Evolutionary conservation across 768 basidiomycete genomes (phyloP).

Genomic region (Lactarius hatsudake): DNA sequence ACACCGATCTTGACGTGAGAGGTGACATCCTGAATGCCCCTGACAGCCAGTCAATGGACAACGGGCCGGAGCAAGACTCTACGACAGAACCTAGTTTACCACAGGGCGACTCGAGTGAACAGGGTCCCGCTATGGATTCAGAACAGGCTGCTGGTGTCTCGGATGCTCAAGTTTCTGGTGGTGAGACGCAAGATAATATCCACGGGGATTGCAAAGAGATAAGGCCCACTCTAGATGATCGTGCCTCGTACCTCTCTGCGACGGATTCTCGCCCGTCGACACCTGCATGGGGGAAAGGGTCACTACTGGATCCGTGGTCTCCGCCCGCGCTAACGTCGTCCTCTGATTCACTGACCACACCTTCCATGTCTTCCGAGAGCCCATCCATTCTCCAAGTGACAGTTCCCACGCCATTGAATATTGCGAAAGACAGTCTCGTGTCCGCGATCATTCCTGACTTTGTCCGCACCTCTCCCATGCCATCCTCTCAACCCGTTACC

Average conservation of each 20-base stretch:
- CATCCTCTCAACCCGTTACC: constrained; percentile 20
- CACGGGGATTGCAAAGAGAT: not conserved
- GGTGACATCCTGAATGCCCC: constrained; percentile 5
- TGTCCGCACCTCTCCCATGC: constrained; percentile 29
- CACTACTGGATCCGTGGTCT: constrained; percentile 20
- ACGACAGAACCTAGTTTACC: constrained; percentile 3
- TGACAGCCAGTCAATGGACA: not conserved
- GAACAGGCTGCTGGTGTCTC: not conserved
- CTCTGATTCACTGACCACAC: constrained; percentile 27
- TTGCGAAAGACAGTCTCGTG: constrained; percentile 35
- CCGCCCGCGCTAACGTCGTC: constrained; percentile 24
- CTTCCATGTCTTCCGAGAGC: constrained; percentile 25
- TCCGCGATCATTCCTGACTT: constrained; percentile 34
- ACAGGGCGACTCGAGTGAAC: constrained; percentile 6
- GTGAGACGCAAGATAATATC: constrained; percentile 1
- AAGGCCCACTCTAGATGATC: constrained; percentile 14
- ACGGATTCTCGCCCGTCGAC: constrained; percentile 25
- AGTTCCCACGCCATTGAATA: constrained; percentile 12
- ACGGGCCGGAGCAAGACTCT: constrained; percentile 8
- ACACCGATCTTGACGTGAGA: not conserved
- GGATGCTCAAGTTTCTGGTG: constrained; percentile 5
- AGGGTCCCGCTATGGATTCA: constrained; percentile 1
- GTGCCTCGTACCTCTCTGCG: constrained; percentile 17
- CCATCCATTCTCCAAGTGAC: constrained; percentile 16
- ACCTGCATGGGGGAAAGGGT: constrained; percentile 21